phyloP scores from a whole-genome alignment of 257 asterid species.

The Ocimum tenuiflorum region DNA sequence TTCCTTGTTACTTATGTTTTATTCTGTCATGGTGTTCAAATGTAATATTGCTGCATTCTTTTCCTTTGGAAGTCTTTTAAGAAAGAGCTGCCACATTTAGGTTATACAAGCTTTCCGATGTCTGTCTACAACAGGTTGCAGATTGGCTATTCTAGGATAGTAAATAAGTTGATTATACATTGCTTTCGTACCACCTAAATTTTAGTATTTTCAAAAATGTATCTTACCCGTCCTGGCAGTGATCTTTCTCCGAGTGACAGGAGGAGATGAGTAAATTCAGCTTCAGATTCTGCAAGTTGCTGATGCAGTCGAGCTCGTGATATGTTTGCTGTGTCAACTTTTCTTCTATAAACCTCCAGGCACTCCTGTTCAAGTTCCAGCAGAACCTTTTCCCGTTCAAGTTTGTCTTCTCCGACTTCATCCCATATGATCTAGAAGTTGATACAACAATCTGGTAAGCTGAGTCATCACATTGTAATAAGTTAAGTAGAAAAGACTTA shows the following conservation, averaged over 20 bases:
- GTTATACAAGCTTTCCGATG: too few species aligned
- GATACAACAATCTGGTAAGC: not conserved
- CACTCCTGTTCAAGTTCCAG: constrained; percentile 86
- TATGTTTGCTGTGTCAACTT: constrained; percentile 82
- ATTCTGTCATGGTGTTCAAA: not conserved
- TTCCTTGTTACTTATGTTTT: not conserved
- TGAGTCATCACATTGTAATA: not conserved
- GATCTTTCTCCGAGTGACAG: constrained; percentile 93
- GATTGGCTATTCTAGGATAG: not conserved
- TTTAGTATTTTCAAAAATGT: not conserved
- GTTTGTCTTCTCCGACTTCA: constrained; percentile 82
- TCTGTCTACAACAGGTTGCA: not conserved
- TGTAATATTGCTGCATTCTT: not conserved
- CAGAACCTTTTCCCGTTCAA: constrained; percentile 65
- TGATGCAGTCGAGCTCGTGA: constrained; percentile 84
- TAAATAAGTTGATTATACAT: not conserved
- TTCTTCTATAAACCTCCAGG: constrained; percentile 81
- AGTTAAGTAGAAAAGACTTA: constrained; percentile 24
- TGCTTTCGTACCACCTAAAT: not conserved
- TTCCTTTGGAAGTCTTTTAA: too few species aligned
- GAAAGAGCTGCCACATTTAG: not conserved
- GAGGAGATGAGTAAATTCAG: constrained; percentile 82
- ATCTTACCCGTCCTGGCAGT: constrained; percentile 75
- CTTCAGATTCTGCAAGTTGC: constrained; percentile 90
- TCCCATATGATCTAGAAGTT: constrained; percentile 82